These are phyloP conservation scores for Phytophthora palmivora DNA, from an alignment of 352 stramenopile genomes.

Conservation along the genomic window DNA sequence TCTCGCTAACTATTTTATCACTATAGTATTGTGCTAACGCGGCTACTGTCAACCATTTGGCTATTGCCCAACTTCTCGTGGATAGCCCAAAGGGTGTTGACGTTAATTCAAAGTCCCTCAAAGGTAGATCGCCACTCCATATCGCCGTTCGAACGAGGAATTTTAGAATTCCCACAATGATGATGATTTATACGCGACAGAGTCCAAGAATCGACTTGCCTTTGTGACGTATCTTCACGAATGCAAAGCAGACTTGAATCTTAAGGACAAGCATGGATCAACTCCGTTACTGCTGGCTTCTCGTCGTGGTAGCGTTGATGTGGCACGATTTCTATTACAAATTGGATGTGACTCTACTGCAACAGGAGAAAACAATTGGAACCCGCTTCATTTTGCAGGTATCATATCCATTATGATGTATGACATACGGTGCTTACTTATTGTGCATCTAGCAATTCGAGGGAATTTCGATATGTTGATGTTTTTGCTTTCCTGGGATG, in stretches of 20 bases:
- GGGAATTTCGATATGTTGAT: conserved; percentile 36
- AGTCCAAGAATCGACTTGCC: conserved; percentile 10
- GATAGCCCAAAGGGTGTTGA: conserved; percentile 18
- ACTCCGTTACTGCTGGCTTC: conserved; percentile 58
- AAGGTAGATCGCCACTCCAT: conserved; percentile 66
- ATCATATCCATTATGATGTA: not conserved
- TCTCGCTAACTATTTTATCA: not conserved
- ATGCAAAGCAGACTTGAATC: conserved; percentile 42
- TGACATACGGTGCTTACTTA: not conserved
- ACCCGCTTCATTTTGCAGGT: conserved; percentile 55
- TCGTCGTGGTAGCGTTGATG: conserved; percentile 27
- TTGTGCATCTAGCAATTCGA: conserved; percentile 30
- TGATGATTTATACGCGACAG: not conserved
- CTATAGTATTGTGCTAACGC: conserved; percentile 58
- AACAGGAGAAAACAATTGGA: conserved; percentile 46
- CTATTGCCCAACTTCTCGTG: conserved; percentile 49
- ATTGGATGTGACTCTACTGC: conserved; percentile 36
- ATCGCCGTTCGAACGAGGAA: conserved; percentile 34
- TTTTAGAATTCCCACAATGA: not conserved
- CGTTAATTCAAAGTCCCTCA: conserved; percentile 51
- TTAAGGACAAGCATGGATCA: conserved; percentile 40
- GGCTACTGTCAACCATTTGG: conserved; percentile 37
- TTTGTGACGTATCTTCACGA: conserved; percentile 41
- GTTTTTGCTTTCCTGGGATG: conserved; percentile 65
- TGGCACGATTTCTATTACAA: conserved; percentile 40